phyloP scores from a whole-genome alignment of 2,329 filamentous ascomycete species.

The Monosporascus sp. region DNA sequence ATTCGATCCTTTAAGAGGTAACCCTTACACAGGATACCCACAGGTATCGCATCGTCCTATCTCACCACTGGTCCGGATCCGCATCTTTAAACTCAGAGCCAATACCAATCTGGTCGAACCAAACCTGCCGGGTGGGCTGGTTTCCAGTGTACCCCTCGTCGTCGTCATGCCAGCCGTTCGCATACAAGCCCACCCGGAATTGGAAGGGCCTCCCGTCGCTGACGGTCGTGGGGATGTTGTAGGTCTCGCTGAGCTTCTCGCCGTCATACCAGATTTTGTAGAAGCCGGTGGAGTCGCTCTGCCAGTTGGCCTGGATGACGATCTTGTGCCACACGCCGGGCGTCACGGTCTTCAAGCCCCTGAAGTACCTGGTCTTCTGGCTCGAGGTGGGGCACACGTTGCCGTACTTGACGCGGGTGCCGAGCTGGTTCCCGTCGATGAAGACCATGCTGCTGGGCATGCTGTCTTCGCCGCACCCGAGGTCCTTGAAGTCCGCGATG shows the following conservation, averaged over 20 bases:
- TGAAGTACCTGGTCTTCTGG: slow-evolving; percentile 27
- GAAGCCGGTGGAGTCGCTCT: slow-evolving; percentile 36
- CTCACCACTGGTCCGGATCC: slow-evolving; percentile 20
- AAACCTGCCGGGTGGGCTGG: slow-evolving; percentile 41
- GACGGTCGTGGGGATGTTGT: slow-evolving; percentile 38
- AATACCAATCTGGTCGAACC: slow-evolving; percentile 43
- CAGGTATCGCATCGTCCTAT: background rate
- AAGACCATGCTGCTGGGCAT: slow-evolving; percentile 46
- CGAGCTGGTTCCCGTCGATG: slow-evolving; percentile 37
- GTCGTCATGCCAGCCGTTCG: slow-evolving; percentile 44
- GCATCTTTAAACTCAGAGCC: slow-evolving; percentile 36
- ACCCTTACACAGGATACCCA: background rate
- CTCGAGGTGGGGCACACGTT: slow-evolving; percentile 25
- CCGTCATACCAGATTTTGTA: slow-evolving; percentile 45
- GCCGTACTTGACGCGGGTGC: slow-evolving; percentile 36
- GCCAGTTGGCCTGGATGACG: slow-evolving; percentile 40
- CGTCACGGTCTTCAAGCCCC: slow-evolving; percentile 32
- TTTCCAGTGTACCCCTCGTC: slow-evolving; percentile 25
- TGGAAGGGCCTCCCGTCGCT: slow-evolving; percentile 37
- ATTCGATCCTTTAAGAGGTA: too few species aligned
- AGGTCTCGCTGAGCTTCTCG: slow-evolving; percentile 35
- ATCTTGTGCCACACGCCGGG: slow-evolving; percentile 42
- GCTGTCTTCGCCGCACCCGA: slow-evolving; percentile 38
- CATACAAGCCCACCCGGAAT: slow-evolving; percentile 44
- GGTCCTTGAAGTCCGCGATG: slow-evolving; percentile 42